Evolutionary conservation across 805 yeast genomes (phyloP).

Genomic region (Lipomyces oligophaga): DNA sequence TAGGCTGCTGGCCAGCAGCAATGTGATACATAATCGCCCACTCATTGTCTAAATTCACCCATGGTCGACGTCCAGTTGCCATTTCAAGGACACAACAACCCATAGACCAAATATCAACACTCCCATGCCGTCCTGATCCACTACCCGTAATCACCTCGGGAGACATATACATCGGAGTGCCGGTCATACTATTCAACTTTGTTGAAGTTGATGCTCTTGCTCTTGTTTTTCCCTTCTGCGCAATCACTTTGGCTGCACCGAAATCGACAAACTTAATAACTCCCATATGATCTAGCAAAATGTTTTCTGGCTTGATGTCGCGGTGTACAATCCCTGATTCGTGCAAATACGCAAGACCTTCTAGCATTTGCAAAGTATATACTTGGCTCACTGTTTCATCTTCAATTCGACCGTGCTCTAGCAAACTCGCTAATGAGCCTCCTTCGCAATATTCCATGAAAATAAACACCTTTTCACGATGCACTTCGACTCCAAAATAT

Average conservation of each 20-base stretch:
- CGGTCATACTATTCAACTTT: constrained; percentile 57
- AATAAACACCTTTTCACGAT: constrained; percentile 87
- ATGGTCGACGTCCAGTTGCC: constrained; percentile 95
- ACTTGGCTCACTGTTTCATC: constrained; percentile 91
- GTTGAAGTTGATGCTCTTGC: constrained; percentile 38
- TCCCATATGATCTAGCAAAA: constrained; percentile 83
- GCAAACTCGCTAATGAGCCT: constrained; percentile 79
- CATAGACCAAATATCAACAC: constrained; percentile 88
- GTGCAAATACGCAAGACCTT: constrained; percentile 91
- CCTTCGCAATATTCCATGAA: constrained; percentile 98
- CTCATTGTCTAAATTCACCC: constrained; percentile 94
- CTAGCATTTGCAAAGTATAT: constrained; percentile 86
- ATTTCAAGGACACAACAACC: constrained; percentile 95
- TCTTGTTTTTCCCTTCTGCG: constrained; percentile 38
- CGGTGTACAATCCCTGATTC: constrained; percentile 94
- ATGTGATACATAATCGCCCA: constrained; percentile 99
- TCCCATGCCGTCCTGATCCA: constrained; percentile 55
- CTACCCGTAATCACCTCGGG: constrained; percentile 92
- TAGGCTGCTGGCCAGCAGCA: constrained; percentile 91
- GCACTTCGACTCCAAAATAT: constrained; percentile 95
- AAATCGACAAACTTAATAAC: constrained; percentile 94
- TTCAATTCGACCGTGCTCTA: constrained; percentile 90
- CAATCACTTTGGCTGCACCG: constrained; percentile 88
- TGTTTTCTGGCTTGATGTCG: constrained; percentile 91
- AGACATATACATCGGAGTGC: constrained; percentile 99